Percentiles rank a stretch among this genome's conserved stretches.
These are phyloP conservation scores for Scedosporium apiospermum DNA, from an alignment of 2,329 filamentous ascomycete genomes.

Conservation along the genomic window DNA sequence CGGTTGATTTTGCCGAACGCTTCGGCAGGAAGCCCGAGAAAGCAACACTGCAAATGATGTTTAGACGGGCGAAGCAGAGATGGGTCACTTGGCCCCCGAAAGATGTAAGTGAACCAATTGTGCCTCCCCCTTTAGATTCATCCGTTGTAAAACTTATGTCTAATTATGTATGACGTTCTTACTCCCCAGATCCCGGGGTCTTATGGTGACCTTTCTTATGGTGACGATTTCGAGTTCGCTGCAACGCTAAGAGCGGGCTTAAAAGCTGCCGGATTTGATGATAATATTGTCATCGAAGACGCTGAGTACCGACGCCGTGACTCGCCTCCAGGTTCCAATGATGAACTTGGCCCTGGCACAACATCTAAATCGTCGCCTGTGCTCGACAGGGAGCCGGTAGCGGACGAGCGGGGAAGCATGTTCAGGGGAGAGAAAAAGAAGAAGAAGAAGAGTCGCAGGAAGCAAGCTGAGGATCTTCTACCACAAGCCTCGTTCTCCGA, in stretches of 20 bases:
- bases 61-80: too few species aligned
- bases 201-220: constrained; percentile 42
- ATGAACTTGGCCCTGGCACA: constrained; percentile 33
- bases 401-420: constrained; percentile 18
- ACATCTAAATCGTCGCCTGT: not conserved
- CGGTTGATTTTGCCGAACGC: too few species aligned
- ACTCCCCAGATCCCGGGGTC: constrained; percentile 38
- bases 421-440: constrained; percentile 20
- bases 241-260: constrained; percentile 61
- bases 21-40: too few species aligned
- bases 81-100: too few species aligned
- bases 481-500: too few species aligned
- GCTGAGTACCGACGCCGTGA: constrained; percentile 52
- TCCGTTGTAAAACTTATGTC: too few species aligned
- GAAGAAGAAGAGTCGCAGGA: constrained; percentile 18
- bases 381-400: constrained; percentile 2
- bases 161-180: not conserved
- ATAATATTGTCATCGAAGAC: constrained; percentile 60
- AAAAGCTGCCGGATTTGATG: constrained; percentile 60
- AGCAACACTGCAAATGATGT: too few species aligned
- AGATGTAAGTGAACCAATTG: too few species aligned
- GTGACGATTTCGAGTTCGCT: constrained; percentile 62
- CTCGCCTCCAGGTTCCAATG: constrained; percentile 52
- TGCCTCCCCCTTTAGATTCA: too few species aligned
- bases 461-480: constrained; percentile 8